Evolutionary conservation across 345 rosid genomes (phyloP), one percentile per base, ranked within the genome.

Genomic region (Draba incana): DNA sequence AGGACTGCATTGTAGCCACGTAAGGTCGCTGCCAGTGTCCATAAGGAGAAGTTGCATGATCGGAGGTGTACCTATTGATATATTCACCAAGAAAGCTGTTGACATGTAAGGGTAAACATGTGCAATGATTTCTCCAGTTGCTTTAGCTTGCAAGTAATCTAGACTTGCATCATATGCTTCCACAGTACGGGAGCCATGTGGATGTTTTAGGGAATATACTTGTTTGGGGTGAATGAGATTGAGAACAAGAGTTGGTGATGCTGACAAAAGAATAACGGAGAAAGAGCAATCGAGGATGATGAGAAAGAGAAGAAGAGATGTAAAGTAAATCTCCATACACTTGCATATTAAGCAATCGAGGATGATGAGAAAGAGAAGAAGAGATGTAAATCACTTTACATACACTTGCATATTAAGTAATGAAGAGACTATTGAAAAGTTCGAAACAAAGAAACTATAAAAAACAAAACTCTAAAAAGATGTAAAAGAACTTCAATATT

Each of bases 51-150:
- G 47, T 8, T 62, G 69, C 12, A n/a, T 54, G 7, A 33, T 5
- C 0, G 49, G 75, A 35, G 75, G 75, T 25, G 24, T 25, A 2
- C 75, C 64, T n/a, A 71, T 71, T 5, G 75, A 71, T 54, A 71
- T 37, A 27, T 58, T 57, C 2, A 61, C 59, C 28, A 58, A 16
- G 33, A 53, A 66, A 30, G n/a, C 4, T 62, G 14, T 1, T 28
- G 50, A 10, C 15, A 8, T n/a, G 3, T n/a, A 3, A 25, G 60
- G 60, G 28, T 14, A 25, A 52, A 65, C 3, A 20, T 65, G 41
- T 51, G 60, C 12, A 3, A 51, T 39, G 7, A 65, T 52, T n/a
- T 52, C 70, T 39, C 69, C 58, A 6, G 1, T 38, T 64, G 38
- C 3, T 27, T 51, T 64, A 15, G 39, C 25, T 51, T 50, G 46